phyloP scores from a whole-genome alignment of 1,139 yeast species.

The Blastobotrys ciferrii region DNA sequence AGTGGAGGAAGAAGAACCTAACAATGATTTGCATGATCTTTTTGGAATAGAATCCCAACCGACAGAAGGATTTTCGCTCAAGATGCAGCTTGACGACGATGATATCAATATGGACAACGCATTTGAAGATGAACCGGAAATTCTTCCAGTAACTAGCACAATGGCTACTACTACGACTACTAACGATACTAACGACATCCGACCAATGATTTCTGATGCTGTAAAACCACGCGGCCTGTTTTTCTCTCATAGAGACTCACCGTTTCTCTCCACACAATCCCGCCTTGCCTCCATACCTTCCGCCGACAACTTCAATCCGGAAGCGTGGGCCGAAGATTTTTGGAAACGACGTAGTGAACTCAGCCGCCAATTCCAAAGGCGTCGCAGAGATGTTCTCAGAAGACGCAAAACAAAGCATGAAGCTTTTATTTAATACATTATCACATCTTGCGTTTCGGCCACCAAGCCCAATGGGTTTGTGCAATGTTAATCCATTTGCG shows the following conservation, averaged over 20 bases:
- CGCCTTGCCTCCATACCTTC: constrained; percentile 52
- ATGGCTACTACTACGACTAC: background rate
- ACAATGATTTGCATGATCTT: constrained; percentile 23
- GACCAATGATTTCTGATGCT: background rate
- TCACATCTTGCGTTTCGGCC: too few species aligned
- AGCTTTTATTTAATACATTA: background rate
- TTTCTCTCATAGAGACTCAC: constrained; percentile 81
- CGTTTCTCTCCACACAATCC: constrained; percentile 80
- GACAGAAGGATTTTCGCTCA: constrained; percentile 6
- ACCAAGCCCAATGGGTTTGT: too few species aligned
- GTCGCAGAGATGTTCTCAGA: constrained; percentile 70
- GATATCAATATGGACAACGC: constrained; percentile 10
- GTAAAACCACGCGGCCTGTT: constrained; percentile 53
- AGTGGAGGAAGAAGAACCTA: constrained; percentile 12
- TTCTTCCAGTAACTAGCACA: background rate
- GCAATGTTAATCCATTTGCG: too few species aligned
- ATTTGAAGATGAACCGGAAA: constrained; percentile 1
- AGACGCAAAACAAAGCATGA: constrained; percentile 46
- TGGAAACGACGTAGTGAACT: constrained; percentile 81
- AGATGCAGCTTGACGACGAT: constrained; percentile 4
- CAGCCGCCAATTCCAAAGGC: constrained; percentile 70
- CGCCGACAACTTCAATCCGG: constrained; percentile 37
- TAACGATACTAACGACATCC: background rate
- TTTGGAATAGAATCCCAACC: constrained; percentile 24
- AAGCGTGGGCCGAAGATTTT: constrained; percentile 72